Evolutionary conservation across 371 early-diverging fungal species (phyloP), one percentile per base, ranked within the genome.

Genomic region (Actinomortierella wolfii): DNA sequence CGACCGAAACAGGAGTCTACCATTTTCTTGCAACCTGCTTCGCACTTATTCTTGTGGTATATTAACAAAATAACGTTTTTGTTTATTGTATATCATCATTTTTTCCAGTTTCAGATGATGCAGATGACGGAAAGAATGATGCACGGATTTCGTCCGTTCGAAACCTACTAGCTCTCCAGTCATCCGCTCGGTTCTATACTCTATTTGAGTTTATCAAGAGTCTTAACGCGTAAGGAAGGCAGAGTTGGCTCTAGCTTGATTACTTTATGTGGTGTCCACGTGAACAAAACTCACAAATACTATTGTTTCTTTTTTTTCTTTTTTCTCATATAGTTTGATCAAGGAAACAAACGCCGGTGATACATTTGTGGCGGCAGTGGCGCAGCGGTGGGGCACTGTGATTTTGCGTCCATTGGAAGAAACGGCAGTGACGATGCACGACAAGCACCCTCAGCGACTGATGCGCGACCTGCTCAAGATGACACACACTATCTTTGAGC

Each of bases 151-250:
- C 78, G 18, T 70, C 86, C 3, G 59, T 87, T n/a, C 76, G 83
- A 39, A 83, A 85, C 51, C 55, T 89, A 28, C 73, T 88, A n/a
- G 80, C 85, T 7, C 79, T 80, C 5, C 73, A 87, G 44, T 84
- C 86, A 15, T 76, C 77, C 1, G 65, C 80, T 17, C 81, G 86
- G 56, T 83, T 86, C 55, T 67, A 76, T 24, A 85, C 86, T 29
- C 68, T 89, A 11, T 69, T 79, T 41, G 64, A 75, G 14, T 63
- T 88, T 21, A 50, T 79, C 45, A 66, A 71, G 23, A 65, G 80
- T 54, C 63, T 87, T 40, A 56, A 74, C 67, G 64, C 54, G 84
- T 81, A 83, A 59, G 60, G 29, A 15, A 7, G n/a, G n/a, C n/a
- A n/a, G n/a, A n/a, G 26, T n/a, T 25, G n/a, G 2, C 25, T 18